Evolutionary conservation across 371 early-diverging fungal species (phyloP), one percentile per base, ranked within the genome.

Genomic region (Mucor plumbeus): DNA sequence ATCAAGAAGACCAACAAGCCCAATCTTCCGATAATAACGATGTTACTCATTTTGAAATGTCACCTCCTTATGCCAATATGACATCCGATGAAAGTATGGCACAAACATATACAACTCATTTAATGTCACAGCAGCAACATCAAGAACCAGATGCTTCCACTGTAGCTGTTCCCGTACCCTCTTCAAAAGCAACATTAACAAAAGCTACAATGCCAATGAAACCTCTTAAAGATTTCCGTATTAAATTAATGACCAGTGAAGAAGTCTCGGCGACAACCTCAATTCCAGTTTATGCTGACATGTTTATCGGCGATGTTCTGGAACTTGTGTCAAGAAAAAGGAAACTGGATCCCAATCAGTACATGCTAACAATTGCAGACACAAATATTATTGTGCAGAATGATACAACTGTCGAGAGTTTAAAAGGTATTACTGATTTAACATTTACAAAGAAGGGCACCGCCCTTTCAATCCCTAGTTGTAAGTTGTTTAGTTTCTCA

Each of bases 281-380:
- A 1, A 88, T 97, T 19, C 91, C 90, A 54, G 88, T 94, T 10
- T 77, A 87, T 55, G 81, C 88, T 2, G 86, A 89, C 64, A 91
- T 90, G 79, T 85, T 91, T 21, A 87, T 98, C 62, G 85, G 87
- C 19, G 92, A 92, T 36, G 92, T 96, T 13, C 88, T 96, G 54
- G 89, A 92, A n/a, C 80, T 85, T 3, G 91, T 96, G 17, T 97
- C 97, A 63, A 73, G 85, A 39, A 97, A 96, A 73, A 85, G 95
- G 48, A 93, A 92, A 70, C 86, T 96, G 69, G 86, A 92, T 67
- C 85, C 90, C 7, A 87, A 88, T 44, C 89, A 95, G 50, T 96
- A 95, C 72, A 87, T 90, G 41, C 74, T 97, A 38, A 92, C 91
- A 44, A 90, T 93, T 75, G 88, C 89, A 7, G 94, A 94, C 63